These are phyloP conservation scores for Astragalus glycyphyllos DNA, from an alignment of 306 rosid species.

Conservation along the genomic window DNA sequence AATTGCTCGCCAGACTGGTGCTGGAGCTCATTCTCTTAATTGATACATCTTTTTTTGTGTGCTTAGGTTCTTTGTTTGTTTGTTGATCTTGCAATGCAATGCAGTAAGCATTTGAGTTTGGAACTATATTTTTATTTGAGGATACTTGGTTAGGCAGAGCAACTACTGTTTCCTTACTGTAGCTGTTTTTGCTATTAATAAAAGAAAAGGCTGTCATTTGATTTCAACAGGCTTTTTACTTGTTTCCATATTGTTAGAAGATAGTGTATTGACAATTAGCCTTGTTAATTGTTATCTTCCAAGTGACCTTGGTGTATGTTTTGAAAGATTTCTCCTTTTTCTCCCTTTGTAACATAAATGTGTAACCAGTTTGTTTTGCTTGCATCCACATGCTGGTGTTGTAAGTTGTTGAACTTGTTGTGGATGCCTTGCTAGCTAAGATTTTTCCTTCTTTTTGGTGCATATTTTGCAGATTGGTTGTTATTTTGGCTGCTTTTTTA, in stretches of 20 bases:
- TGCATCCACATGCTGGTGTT: conserved; percentile 24
- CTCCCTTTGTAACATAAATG: neutral
- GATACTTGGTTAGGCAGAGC: conserved; percentile 50
- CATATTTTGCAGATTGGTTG: neutral
- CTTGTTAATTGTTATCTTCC: neutral
- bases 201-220: conserved; percentile 53
- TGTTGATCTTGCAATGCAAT: conserved; percentile 8
- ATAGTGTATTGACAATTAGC: conserved; percentile 9
- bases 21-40: conserved; percentile 68
- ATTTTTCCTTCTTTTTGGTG: conserved; percentile 8
- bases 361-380: neutral
- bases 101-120: conserved; percentile 43
- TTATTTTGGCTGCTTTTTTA: conserved; percentile 31
- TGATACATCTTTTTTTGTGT: conserved; percentile 43
- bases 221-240: conserved; percentile 26
- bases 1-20: conserved; percentile 66
- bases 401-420: neutral
- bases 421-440: conserved; percentile 20
- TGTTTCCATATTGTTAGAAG: conserved; percentile 4
- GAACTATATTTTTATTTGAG: conserved; percentile 49
- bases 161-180: conserved; percentile 48
- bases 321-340: neutral
- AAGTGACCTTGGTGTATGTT: conserved; percentile 27
- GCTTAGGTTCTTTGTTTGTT: conserved; percentile 42
- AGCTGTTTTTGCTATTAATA: conserved; percentile 52